phyloP scores from a whole-genome alignment of 345 rosid genomes.

The Noccaea caerulescens region DNA sequence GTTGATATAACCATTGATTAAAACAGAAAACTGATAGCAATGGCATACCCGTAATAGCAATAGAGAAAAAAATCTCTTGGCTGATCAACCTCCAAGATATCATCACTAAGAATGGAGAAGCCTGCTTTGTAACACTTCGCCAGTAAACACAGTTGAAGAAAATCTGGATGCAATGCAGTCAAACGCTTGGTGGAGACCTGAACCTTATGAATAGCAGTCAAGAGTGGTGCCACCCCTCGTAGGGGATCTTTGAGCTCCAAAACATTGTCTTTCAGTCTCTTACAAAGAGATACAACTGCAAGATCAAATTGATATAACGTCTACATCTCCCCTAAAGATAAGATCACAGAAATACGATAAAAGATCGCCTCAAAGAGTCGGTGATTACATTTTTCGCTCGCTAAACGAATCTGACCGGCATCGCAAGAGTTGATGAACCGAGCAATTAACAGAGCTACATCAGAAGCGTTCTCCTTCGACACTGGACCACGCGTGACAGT shows the following conservation, averaged over 20 bases:
- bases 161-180: conserved; percentile 88
- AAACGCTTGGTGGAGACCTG: conserved; percentile 72
- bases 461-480: conserved; percentile 56
- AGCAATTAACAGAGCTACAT: conserved; percentile 50
- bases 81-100: conserved; percentile 83
- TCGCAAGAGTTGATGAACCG: conserved; percentile 69
- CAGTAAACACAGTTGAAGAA: conserved; percentile 82
- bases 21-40: conserved; percentile 20
- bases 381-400: conserved; percentile 70
- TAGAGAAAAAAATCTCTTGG: conserved; percentile 90
- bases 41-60: conserved; percentile 86
- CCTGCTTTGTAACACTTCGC: conserved; percentile 81
- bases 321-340: conserved; percentile 9
- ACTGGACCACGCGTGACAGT: conserved; percentile 52
- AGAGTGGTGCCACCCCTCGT: conserved; percentile 77
- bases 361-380: conserved; percentile 9
- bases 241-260: conserved; percentile 63
- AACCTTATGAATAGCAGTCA: conserved; percentile 71
- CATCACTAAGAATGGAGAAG: conserved; percentile 77
- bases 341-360: not conserved
- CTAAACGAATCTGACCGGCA: conserved; percentile 75
- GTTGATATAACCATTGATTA: not conserved
- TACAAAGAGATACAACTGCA: conserved; percentile 74
- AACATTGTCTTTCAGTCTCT: conserved; percentile 81
- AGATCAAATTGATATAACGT: conserved; percentile 27